phyloP scores from a whole-genome alignment of 371 early-diverging fungal species.

The Chytridium lagenaria region DNA sequence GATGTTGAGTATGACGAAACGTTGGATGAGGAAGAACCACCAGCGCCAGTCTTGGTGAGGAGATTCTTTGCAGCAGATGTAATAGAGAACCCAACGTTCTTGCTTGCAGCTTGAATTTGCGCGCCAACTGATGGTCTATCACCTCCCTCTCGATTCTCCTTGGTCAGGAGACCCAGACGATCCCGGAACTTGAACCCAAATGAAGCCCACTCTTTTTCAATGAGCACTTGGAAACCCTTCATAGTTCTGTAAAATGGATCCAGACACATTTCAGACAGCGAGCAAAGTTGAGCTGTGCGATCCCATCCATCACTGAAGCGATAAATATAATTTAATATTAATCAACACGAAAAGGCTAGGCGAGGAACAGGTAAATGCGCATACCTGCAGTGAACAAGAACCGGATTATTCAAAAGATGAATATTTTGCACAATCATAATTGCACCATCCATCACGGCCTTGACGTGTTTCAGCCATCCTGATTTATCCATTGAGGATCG shows the following conservation, averaged over 20 bases:
- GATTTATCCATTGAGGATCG: slow-evolving; percentile 56
- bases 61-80: slow-evolving; percentile 45
- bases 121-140: slow-evolving; percentile 39
- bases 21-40: neutral
- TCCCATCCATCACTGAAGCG: slow-evolving; percentile 93
- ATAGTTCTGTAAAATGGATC: slow-evolving; percentile 96
- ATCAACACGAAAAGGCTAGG: neutral
- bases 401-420: slow-evolving; percentile 77
- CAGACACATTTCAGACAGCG: slow-evolving; percentile 86
- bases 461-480: slow-evolving; percentile 90
- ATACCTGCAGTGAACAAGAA: slow-evolving; percentile 93
- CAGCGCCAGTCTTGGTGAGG: slow-evolving; percentile 31
- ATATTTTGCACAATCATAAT: slow-evolving; percentile 82
- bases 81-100: slow-evolving; percentile 47
- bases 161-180: slow-evolving; percentile 87
- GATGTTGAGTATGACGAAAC: neutral
- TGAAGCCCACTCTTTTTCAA: slow-evolving; percentile 96
- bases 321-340: neutral
- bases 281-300: slow-evolving; percentile 92
- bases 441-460: slow-evolving; percentile 80
- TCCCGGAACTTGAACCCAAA: slow-evolving; percentile 96
- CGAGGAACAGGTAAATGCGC: neutral
- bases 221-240: slow-evolving; percentile 83
- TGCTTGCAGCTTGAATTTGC: slow-evolving; percentile 47
- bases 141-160: slow-evolving; percentile 37